A percentile compares a stretch with the other conserved stretches of the same genome.
Evolutionary conservation across 305 asterid genomes (phyloP).

Genomic region (Fraxinus nigra): DNA sequence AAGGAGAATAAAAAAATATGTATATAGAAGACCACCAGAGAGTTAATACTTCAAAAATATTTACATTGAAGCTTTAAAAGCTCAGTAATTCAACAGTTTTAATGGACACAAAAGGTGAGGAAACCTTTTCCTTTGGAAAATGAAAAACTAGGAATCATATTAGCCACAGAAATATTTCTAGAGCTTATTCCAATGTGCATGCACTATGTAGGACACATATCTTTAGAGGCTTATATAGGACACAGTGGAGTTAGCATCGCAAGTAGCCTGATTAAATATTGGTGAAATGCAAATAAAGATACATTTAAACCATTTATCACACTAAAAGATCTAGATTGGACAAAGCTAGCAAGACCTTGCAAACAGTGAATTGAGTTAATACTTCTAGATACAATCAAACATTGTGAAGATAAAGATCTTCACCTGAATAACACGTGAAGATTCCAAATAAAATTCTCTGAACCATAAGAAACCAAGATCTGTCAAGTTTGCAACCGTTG

Average conservation of each 20-base stretch:
- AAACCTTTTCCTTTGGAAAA: background rate
- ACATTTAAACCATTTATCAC: background rate
- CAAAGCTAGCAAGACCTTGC: slow-evolving; percentile 4
- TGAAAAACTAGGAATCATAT: background rate
- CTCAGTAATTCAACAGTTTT: background rate
- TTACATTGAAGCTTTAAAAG: background rate
- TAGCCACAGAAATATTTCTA: slow-evolving; percentile 2
- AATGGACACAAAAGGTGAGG: background rate
- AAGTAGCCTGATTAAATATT: background rate
- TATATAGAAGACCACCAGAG: background rate
- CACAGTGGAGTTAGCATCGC: background rate
- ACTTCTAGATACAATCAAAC: background rate
- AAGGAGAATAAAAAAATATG: slow-evolving; percentile 1
- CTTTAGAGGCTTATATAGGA: background rate
- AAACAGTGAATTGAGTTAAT: background rate
- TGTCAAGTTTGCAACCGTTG: slow-evolving; percentile 72
- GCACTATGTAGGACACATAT: background rate
- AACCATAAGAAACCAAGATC: slow-evolving; percentile 99
- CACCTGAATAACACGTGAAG: slow-evolving; percentile 99
- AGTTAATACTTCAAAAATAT: slow-evolving; percentile 2
- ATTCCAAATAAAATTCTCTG: slow-evolving; percentile 97
- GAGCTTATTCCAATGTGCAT: slow-evolving; percentile 3
- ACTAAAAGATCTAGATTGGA: slow-evolving; percentile 19
- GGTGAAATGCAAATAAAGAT: background rate
- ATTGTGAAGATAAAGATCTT: slow-evolving; percentile 4